These are phyloP conservation scores for Dictyophora rubrovolvata DNA, from an alignment of 768 basidiomycete genomes.

Conservation along the genomic window DNA sequence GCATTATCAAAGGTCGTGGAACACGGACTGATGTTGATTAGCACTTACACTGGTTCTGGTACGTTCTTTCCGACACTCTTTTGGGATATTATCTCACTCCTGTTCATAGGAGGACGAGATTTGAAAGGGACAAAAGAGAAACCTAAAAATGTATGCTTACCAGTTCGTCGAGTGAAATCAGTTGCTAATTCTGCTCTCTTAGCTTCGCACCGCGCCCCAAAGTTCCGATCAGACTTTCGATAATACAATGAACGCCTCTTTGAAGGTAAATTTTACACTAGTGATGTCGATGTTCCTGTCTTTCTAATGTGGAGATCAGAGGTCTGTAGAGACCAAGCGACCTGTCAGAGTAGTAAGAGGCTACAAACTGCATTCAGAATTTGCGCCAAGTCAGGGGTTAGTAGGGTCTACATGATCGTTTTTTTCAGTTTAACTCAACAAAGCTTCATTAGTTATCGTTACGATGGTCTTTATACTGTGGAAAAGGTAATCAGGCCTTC, in stretches of 20 bases:
- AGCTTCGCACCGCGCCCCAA: constrained; percentile 87
- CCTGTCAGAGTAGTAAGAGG: constrained; percentile 85
- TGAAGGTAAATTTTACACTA: constrained; percentile 35
- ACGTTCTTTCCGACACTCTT: constrained; percentile 3
- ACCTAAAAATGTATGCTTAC: constrained; percentile 66
- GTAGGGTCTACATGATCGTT: constrained; percentile 6
- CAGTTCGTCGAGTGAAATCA: no score
- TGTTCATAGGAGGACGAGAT: constrained; percentile 61
- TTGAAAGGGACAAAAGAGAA: constrained; percentile 72
- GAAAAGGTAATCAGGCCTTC: constrained; percentile 38
- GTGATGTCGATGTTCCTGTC: background rate
- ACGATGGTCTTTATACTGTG: constrained; percentile 80
- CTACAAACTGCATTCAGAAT: constrained; percentile 61
- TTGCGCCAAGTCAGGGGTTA: constrained; percentile 73
- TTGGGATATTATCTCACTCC: background rate
- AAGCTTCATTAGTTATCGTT: constrained; percentile 54
- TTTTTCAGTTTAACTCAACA: background rate
- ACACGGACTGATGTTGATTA: constrained; percentile 17
- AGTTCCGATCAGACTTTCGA: constrained; percentile 78
- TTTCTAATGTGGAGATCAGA: constrained; percentile 26
- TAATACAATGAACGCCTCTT: constrained; percentile 54
- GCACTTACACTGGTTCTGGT: constrained; percentile 78
- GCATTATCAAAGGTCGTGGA: background rate
- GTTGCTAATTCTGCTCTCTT: background rate
- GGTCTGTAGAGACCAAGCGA: constrained; percentile 67